Evolutionary conservation across 176 grass and related monocot genomes (phyloP).

Genomic region (Oryza longistaminata): DNA sequence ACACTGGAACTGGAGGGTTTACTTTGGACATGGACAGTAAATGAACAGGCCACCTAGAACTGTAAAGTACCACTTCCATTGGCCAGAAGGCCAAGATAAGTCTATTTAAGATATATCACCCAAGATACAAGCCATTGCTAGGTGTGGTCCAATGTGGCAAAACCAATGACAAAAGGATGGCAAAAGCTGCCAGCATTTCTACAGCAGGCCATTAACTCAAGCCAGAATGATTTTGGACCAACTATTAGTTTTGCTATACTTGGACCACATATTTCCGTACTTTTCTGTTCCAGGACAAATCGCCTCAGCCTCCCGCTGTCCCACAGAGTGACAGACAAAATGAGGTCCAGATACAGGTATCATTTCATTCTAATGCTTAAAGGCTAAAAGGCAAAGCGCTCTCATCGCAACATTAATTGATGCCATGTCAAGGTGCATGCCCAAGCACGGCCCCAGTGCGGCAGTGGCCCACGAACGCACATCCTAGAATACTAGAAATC

Average conservation of each 20-base stretch:
- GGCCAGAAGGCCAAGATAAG: background rate
- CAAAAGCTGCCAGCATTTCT: background rate
- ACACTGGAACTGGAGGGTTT: background rate
- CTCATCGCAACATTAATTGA: constrained; percentile 8
- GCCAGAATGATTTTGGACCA: background rate
- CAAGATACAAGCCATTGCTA: constrained; percentile 16
- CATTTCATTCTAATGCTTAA: background rate
- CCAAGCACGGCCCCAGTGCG: background rate
- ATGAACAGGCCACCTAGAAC: background rate
- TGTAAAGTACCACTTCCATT: background rate
- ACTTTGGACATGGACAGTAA: background rate
- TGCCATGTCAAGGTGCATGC: constrained; percentile 12
- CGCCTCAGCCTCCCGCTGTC: background rate
- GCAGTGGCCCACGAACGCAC: background rate
- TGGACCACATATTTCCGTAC: constrained; percentile 30
- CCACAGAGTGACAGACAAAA: background rate
- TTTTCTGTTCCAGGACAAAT: constrained; percentile 14
- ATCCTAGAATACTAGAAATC: background rate
- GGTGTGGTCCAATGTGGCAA: constrained; percentile 5
- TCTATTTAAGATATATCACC: constrained; percentile 12
- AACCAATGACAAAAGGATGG: constrained; percentile 7
- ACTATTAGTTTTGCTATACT: constrained; percentile 13
- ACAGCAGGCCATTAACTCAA: background rate
- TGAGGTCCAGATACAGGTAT: background rate
- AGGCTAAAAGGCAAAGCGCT: background rate